These are phyloP conservation scores for Scortechinia acanthostroma DNA, from an alignment of 2,329 filamentous ascomycete species.

Conservation along the genomic window DNA sequence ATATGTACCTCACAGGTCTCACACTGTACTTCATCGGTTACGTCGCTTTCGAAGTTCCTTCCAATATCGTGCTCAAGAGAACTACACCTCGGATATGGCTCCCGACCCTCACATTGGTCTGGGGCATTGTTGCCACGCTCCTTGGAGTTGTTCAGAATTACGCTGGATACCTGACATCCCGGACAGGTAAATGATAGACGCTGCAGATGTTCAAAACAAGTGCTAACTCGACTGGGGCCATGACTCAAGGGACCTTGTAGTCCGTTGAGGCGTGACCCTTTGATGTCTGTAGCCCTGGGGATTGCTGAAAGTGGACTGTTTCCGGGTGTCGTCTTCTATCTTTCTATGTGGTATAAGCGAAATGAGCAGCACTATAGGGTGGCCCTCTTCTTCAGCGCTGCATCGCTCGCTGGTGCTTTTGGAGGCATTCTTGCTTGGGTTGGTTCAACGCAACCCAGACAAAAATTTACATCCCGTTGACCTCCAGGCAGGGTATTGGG, in stretches of 20 bases:
- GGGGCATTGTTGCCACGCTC: slow-evolving; percentile 45
- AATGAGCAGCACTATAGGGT: slow-evolving; percentile 44
- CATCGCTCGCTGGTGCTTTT: slow-evolving; percentile 45
- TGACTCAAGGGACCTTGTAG: no score
- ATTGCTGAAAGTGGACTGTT: slow-evolving; percentile 44
- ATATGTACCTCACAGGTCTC: slow-evolving; percentile 58
- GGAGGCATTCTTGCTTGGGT: slow-evolving; percentile 47
- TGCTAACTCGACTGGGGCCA: no score
- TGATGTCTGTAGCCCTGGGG: slow-evolving; percentile 49
- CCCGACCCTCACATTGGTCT: slow-evolving; percentile 44
- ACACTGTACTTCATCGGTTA: slow-evolving; percentile 62
- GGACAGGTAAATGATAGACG: no score
- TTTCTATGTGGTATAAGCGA: slow-evolving; percentile 47
- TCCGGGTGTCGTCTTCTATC: slow-evolving; percentile 39
- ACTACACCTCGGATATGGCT: slow-evolving; percentile 50
- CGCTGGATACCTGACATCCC: slow-evolving; percentile 32
- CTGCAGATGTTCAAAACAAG: no score
- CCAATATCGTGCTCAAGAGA: slow-evolving; percentile 53
- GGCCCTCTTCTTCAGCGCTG: slow-evolving; percentile 46
- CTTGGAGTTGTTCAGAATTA: slow-evolving; percentile 39
- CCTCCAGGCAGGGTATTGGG: slow-evolving; percentile 43
- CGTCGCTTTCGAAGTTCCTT: slow-evolving; percentile 52
- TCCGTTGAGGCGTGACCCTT: no score
- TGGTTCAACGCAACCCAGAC: no score
- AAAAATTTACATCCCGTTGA: no score